Evolutionary conservation across 768 basidiomycete species (phyloP), one percentile per base, ranked within the genome.

Genomic region (Leccinum boreale): DNA sequence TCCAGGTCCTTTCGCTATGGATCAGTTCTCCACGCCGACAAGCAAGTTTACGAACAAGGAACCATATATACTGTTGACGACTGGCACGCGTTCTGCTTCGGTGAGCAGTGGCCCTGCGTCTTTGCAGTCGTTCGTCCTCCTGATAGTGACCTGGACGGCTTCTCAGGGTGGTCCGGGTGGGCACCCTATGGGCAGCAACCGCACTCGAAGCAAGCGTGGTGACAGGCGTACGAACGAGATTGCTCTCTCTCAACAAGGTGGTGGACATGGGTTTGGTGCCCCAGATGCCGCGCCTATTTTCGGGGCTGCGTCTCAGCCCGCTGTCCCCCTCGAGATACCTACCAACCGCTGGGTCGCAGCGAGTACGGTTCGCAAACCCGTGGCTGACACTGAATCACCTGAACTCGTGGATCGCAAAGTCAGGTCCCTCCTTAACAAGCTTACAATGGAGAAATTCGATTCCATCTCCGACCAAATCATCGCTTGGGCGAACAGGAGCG

Each of bases 391-490:
- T 1, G 23, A 23, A 23, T 23, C 23, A 23, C 23, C 23, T 1
- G 9, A 29, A 9, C 28, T 29, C 9, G 28, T 29, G 28, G 28
- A 29, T 9, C 9, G 93, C 53, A 96, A 95, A 75, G 94, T 97
- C 77, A 94, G 90, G 74, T 78, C 79, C 52, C 76, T 97, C 57
- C 86, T 98, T 66, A 96, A 98, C 82, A 97, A 94, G 77, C 83
- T 98, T 35, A 95, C 95, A 14, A 90, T 94, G 85, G 94, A 98
- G 79, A 90, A 90, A 64, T 98, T 98, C 80, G 92, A 94, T 64
- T 87, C 91, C 8, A 97, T 98, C 68, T 95, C 94, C 3, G 86
- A 91, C 69, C 94, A 98, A 73, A 96, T 98, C 71, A 89, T 98
- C 62, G 74, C 81, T 9, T 98, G 94, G 92, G 95, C 94, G 29